Evolutionary conservation across 2,329 filamentous ascomycete genomes (phyloP).

Genomic region (Raffaelea albimanens): DNA sequence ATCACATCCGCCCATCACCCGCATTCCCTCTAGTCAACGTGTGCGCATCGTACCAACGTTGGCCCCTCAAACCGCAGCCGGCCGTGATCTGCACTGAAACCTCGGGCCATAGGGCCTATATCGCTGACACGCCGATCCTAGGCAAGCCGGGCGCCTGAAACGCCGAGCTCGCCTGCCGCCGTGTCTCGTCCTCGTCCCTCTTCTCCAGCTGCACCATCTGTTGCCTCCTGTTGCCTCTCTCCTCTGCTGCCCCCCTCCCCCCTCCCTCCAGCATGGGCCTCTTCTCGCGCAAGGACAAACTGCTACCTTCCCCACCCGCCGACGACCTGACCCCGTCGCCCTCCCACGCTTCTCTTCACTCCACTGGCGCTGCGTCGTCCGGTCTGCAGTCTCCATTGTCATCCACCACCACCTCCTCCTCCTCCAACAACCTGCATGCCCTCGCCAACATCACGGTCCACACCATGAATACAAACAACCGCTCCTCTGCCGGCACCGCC

Average conservation of each 20-base stretch:
- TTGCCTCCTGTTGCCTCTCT: background rate
- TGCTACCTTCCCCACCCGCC: constrained; percentile 22
- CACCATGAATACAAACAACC: constrained; percentile 37
- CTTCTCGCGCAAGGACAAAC: constrained; percentile 46
- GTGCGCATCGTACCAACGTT: no score
- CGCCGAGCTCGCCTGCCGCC: no score
- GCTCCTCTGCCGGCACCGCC: constrained; percentile 40
- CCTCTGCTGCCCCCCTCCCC: background rate
- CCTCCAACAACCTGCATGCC: constrained; percentile 14
- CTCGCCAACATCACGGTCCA: constrained; percentile 24
- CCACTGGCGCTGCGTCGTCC: constrained; percentile 36
- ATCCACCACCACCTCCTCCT: constrained; percentile 5
- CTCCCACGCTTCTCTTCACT: constrained; percentile 42
- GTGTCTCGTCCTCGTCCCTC: no score
- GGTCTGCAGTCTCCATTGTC: constrained; percentile 30
- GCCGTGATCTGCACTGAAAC: no score
- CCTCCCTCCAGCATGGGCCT: constrained; percentile 34
- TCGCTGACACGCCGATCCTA: no score
- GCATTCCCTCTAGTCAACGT: no score
- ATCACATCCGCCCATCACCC: no score
- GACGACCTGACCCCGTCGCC: constrained; percentile 30
- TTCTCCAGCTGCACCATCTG: no score
- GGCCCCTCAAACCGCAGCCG: no score
- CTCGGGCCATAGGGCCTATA: no score
- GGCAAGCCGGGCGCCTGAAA: no score